phyloP scores from a whole-genome alignment of 2,329 filamentous ascomycete species.

The Capronia epimyces region DNA sequence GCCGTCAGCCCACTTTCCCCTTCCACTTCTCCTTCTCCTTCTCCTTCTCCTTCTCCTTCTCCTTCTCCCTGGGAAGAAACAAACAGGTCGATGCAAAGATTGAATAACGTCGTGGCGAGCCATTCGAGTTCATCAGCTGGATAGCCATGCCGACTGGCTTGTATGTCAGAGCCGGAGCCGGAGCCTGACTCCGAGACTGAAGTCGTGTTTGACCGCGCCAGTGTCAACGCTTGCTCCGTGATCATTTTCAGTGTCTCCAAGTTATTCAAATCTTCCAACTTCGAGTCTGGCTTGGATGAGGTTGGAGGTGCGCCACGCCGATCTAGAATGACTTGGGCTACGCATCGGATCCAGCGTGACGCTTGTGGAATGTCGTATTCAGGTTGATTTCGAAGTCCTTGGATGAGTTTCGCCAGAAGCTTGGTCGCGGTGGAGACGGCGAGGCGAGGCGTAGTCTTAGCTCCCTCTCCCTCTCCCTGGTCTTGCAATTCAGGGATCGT shows the following conservation, averaged over 20 bases:
- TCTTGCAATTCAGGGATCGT: not conserved
- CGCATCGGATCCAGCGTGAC: constrained; percentile 70
- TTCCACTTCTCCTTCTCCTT: too few relatives aligned
- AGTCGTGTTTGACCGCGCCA: constrained; percentile 21
- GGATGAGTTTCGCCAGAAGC: constrained; percentile 57
- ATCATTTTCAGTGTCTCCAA: constrained; percentile 33
- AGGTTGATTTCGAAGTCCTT: constrained; percentile 57
- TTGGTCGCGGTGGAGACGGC: constrained; percentile 28
- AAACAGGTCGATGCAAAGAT: constrained; percentile 52
- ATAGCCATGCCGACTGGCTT: constrained; percentile 33
- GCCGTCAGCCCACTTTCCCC: too few relatives aligned
- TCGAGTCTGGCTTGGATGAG: not conserved
- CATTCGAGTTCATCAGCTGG: constrained; percentile 53
- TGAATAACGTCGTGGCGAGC: constrained; percentile 52
- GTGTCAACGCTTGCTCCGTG: constrained; percentile 32
- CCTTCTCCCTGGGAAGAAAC: too few relatives aligned
- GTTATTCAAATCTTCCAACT: constrained; percentile 15
- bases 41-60: too few relatives aligned
- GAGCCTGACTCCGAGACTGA: not conserved
- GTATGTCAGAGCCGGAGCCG: too few relatives aligned
- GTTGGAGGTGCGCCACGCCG: constrained; percentile 28
- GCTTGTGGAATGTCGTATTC: constrained; percentile 55
- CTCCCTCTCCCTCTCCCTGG: not conserved
- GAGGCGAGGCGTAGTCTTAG: constrained; percentile 32
- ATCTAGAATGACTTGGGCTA: constrained; percentile 63